These are phyloP conservation scores for Penicillium ucsense DNA, from an alignment of 495 filamentous ascomycete genomes.

Conservation along the genomic window DNA sequence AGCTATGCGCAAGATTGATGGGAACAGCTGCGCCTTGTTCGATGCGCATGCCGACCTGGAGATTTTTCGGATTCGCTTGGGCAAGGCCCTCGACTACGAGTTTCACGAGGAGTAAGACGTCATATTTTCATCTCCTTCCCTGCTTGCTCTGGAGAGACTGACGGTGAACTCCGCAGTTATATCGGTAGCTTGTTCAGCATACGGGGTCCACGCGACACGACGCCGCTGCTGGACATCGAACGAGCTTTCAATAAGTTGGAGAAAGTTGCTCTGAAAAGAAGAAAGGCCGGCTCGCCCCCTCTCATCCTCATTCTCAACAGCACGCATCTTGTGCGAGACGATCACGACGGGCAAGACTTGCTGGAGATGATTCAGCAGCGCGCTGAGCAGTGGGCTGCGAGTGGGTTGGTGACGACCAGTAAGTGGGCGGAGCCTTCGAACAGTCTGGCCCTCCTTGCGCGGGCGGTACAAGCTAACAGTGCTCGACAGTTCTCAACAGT, in stretches of 20 bases:
- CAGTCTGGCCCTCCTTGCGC: too few species aligned
- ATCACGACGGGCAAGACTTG: slow-evolving; percentile 82
- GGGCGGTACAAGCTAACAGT: neutral
- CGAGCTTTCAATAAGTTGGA: slow-evolving; percentile 95
- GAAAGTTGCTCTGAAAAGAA: slow-evolving; percentile 73
- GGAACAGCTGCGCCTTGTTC: slow-evolving; percentile 81
- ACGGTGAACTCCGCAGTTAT: slow-evolving; percentile 51
- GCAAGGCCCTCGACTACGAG: slow-evolving; percentile 90
- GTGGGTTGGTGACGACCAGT: slow-evolving; percentile 72
- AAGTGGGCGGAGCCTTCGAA: slow-evolving; percentile 2
- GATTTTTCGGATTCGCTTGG: slow-evolving; percentile 85
- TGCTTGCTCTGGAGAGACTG: too few species aligned
- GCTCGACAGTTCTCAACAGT: slow-evolving; percentile 61
- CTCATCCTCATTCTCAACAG: slow-evolving; percentile 85
- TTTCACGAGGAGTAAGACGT: slow-evolving; percentile 54
- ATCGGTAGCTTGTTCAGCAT: slow-evolving; percentile 93
- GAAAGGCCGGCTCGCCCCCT: slow-evolving; percentile 48
- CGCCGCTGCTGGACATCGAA: slow-evolving; percentile 86
- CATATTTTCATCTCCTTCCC: neutral
- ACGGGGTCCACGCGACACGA: slow-evolving; percentile 82
- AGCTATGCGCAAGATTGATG: slow-evolving; percentile 83
- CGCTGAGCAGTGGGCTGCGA: slow-evolving; percentile 90
- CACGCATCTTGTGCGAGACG: slow-evolving; percentile 79
- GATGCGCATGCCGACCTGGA: slow-evolving; percentile 93
- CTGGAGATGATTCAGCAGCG: slow-evolving; percentile 92